Percentiles rank a stretch among this genome's conserved stretches.
Conservation (phyloP, 106 monocot species). For the Apostasia ramifera region DNA sequence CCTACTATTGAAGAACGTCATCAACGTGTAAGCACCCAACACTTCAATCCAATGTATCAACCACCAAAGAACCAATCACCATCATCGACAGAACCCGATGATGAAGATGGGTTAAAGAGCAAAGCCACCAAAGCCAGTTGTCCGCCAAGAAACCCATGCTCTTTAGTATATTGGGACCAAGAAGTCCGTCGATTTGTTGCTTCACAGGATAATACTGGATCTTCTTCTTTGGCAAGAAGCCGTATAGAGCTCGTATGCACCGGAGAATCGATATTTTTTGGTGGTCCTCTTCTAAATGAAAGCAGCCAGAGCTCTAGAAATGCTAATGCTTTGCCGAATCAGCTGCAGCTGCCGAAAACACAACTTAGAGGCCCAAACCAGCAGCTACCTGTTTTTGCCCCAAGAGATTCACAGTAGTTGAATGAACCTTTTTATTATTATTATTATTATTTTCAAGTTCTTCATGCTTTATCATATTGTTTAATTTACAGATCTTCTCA, state of each 20-base stretch:
- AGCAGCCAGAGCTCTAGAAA: constrained; percentile 13
- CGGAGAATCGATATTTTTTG: constrained; percentile 51
- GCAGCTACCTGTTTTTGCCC: constrained; percentile 66
- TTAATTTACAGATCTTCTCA: too few species aligned
- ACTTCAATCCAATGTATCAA: constrained; percentile 59
- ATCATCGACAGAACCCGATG: constrained; percentile 15
- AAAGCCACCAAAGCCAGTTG: neutral
- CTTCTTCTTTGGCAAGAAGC: constrained; percentile 10
- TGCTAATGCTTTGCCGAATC: neutral
- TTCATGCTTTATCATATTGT: too few species aligned
- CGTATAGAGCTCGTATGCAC: constrained; percentile 29
- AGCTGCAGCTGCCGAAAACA: constrained; percentile 9
- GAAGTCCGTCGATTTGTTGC: constrained; percentile 38
- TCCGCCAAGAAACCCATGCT: neutral
- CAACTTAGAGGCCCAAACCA: constrained; percentile 12
- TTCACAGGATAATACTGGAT: constrained; percentile 11
- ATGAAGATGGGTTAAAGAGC: constrained; percentile 6
- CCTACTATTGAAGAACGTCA: constrained; percentile 9
- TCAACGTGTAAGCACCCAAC: constrained; percentile 15
- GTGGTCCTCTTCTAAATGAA: constrained; percentile 36
- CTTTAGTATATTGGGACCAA: constrained; percentile 42
- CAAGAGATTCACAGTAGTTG: constrained; percentile 25
- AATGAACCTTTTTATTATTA: too few species aligned
- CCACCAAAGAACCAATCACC: constrained; percentile 41
- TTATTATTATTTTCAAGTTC: too few species aligned